These are phyloP conservation scores for Hippophae gyantsensis DNA, from an alignment of 306 rosid genomes.

Conservation along the genomic window DNA sequence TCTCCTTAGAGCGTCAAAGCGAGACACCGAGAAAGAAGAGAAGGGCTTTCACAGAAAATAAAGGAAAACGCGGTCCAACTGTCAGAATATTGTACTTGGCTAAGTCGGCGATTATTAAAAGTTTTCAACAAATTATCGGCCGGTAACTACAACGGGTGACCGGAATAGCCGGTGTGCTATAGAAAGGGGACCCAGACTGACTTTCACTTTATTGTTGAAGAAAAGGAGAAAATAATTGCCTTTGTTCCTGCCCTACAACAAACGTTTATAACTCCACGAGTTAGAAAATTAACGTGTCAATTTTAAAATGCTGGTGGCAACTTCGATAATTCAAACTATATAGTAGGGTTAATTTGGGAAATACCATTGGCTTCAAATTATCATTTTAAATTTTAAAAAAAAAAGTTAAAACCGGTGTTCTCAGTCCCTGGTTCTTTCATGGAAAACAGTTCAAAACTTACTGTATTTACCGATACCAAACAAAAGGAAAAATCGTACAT, in stretches of 20 bases:
- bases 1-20: slow-evolving; percentile 22
- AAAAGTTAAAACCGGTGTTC: too few relatives aligned
- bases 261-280: too few relatives aligned
- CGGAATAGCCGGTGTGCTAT: slow-evolving; percentile 27
- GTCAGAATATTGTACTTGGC: slow-evolving; percentile 19
- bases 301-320: too few relatives aligned
- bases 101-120: slow-evolving; percentile 18
- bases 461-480: too few relatives aligned
- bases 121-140: slow-evolving; percentile 9
- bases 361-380: too few relatives aligned
- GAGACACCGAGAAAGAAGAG: slow-evolving; percentile 16
- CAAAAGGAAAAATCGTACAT: too few relatives aligned
- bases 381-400: too few relatives aligned
- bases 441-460: too few relatives aligned
- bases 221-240: neutral
- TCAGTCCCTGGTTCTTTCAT: too few relatives aligned
- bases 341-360: too few relatives aligned
- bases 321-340: too few relatives aligned
- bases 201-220: neutral
- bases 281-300: too few relatives aligned
- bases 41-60: slow-evolving; percentile 25
- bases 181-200: slow-evolving; percentile 7
- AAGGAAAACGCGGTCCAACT: slow-evolving; percentile 36
- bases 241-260: slow-evolving; percentile 19
- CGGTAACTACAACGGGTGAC: slow-evolving; percentile 19